These are phyloP conservation scores for Hymenoscyphus scutula DNA, from an alignment of 2,329 filamentous ascomycete genomes.

Conservation along the genomic window DNA sequence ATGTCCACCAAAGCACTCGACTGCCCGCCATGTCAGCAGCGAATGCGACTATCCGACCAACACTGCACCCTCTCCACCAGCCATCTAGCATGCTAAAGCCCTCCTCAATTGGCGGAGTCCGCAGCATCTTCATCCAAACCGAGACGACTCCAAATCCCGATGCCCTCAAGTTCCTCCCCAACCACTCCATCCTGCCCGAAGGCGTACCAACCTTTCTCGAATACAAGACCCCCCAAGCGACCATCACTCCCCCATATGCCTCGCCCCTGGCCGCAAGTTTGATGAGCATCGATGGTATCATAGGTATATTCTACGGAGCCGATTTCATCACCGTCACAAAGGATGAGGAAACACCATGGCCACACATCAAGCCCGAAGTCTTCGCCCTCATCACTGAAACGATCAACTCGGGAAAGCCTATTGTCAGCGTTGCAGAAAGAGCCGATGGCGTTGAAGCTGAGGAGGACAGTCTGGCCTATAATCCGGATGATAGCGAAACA, in stretches of 20 bases:
- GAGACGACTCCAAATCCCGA: slow-evolving; percentile 93
- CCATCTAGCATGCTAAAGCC: slow-evolving; percentile 41
- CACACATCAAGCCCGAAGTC: slow-evolving; percentile 90
- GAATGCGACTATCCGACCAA: slow-evolving; percentile 45
- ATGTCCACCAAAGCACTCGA: slow-evolving; percentile 43
- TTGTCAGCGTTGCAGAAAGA: slow-evolving; percentile 71
- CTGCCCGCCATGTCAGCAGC: slow-evolving; percentile 48
- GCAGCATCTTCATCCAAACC: slow-evolving; percentile 97
- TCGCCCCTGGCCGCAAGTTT: slow-evolving; percentile 88
- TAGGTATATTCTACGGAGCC: slow-evolving; percentile 85
- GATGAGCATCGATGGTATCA: slow-evolving; percentile 93
- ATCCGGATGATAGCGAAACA: slow-evolving; percentile 90
- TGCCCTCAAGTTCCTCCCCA: slow-evolving; percentile 93
- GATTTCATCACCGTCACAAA: slow-evolving; percentile 99
- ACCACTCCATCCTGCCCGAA: slow-evolving; percentile 78
- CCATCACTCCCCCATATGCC: slow-evolving; percentile 82
- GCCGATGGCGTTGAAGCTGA: slow-evolving; percentile 48
- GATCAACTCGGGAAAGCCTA: slow-evolving; percentile 76
- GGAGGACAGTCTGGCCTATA: slow-evolving; percentile 72
- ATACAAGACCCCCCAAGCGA: slow-evolving; percentile 85
- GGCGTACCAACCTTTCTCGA: slow-evolving; percentile 80
- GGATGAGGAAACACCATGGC: slow-evolving; percentile 83
- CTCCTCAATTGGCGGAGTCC: slow-evolving; percentile 42
- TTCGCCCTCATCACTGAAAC: slow-evolving; percentile 94
- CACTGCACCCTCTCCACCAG: slow-evolving; percentile 42